Evolutionary conservation across 116 monocot genomes (phyloP).

Genomic region (Dioscorea cayenensis): DNA sequence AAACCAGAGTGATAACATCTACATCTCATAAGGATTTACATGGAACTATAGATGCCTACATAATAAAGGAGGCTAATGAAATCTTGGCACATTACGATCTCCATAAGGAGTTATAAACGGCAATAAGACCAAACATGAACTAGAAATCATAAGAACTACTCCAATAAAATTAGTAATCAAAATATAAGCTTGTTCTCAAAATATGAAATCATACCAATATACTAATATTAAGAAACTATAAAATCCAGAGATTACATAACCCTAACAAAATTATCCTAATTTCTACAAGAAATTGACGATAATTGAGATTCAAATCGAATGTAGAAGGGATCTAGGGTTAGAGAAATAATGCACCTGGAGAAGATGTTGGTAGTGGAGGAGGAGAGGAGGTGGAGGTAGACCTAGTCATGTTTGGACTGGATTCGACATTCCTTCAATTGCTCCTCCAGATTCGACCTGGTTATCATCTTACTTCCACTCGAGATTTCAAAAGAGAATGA

Average conservation of each 20-base stretch:
- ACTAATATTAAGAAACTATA: not conserved
- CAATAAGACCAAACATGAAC: too few relatives aligned
- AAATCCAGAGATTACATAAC: not conserved
- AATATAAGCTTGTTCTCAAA: too few relatives aligned
- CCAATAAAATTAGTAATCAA: not conserved
- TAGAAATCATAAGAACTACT: too few relatives aligned
- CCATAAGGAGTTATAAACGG: too few relatives aligned
- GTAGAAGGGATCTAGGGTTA: not conserved
- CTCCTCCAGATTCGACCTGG: conserved; percentile 67
- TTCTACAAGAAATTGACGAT: not conserved
- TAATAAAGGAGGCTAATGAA: too few relatives aligned
- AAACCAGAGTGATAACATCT: too few relatives aligned
- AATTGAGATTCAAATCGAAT: not conserved
- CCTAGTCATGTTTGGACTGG: conserved; percentile 72
- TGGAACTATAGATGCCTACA: too few relatives aligned
- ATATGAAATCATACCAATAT: not conserved
- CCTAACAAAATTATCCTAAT: not conserved
- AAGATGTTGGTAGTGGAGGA: conserved; percentile 37
- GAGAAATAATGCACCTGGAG: conserved; percentile 1
- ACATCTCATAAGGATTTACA: too few relatives aligned
- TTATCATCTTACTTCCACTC: conserved; percentile 32
- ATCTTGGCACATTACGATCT: too few relatives aligned
- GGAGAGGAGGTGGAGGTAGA: conserved; percentile 59
- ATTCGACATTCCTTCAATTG: conserved; percentile 81
- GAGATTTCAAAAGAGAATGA: too few relatives aligned